Conservation (phyloP, 805 yeast species). For the Cyberlindnera japonica region DNA sequence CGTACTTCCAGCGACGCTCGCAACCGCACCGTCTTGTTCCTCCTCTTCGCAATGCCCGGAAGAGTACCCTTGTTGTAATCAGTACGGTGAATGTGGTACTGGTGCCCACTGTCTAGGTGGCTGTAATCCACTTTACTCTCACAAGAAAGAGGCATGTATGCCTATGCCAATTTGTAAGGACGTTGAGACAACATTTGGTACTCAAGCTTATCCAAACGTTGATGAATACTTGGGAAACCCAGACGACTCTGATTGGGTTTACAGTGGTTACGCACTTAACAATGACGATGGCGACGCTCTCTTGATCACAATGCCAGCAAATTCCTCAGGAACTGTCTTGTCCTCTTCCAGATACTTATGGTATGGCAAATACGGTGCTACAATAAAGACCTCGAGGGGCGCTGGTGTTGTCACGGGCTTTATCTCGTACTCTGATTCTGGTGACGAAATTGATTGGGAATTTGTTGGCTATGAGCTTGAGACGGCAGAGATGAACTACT, state of each 20-base stretch:
- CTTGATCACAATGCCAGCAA: conserved; percentile 77
- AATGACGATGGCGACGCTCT: conserved; percentile 54
- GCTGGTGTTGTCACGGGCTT: conserved; percentile 85
- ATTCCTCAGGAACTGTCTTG: conserved; percentile 72
- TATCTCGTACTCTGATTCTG: conserved; percentile 75
- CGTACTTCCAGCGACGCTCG: conserved; percentile 6
- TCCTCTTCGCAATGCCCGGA: conserved; percentile 64
- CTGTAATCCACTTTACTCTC: conserved; percentile 60
- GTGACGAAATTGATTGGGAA: conserved; percentile 91
- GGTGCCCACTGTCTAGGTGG: conserved; percentile 81
- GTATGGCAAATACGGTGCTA: conserved; percentile 80
- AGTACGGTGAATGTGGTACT: conserved; percentile 74
- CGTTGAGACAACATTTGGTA: conserved; percentile 39
- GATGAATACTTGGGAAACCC: conserved; percentile 61
- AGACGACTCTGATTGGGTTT: conserved; percentile 62
- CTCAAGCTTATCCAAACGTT: conserved; percentile 26
- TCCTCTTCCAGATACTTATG: conserved; percentile 78
- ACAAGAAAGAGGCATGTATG: conserved; percentile 62
- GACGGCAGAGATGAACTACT: conserved; percentile 73
- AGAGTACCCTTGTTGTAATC: conserved; percentile 76
- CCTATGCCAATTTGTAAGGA: conserved; percentile 76
- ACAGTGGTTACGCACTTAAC: conserved; percentile 50
- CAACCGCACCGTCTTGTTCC: conserved; percentile 41
- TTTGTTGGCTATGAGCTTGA: conserved; percentile 72
- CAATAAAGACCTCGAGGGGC: conserved; percentile 67